Conservation (phyloP, 129 eudicot species). For the Kitagawia praeruptora region DNA sequence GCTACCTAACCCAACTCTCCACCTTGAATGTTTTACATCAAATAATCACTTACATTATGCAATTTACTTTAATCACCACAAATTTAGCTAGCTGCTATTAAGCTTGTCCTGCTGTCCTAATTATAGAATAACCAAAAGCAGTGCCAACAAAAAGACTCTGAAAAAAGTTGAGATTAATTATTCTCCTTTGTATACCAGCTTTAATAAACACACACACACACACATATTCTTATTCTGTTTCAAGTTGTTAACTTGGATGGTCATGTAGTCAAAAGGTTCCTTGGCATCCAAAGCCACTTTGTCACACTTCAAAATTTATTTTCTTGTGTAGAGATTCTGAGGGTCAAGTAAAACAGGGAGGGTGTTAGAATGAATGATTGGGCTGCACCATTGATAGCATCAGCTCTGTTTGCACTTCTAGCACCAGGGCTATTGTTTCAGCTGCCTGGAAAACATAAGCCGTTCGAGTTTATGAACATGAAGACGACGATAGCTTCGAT, state of each 20-base stretch:
- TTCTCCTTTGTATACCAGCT: conserved; percentile 3
- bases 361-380: conserved; percentile 54
- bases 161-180: not conserved
- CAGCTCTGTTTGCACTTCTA: conserved; percentile 61
- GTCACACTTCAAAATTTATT: not conserved
- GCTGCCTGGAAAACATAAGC: conserved; percentile 53
- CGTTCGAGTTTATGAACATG: conserved; percentile 77
- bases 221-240: conserved; percentile 16
- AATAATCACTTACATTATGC: not conserved
- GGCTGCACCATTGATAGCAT: conserved; percentile 78
- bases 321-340: not conserved
- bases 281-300: conserved; percentile 13
- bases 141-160: conserved; percentile 1
- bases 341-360: not conserved
- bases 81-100: not conserved
- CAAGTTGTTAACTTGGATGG: not conserved
- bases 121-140: conserved; percentile 1
- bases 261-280: conserved; percentile 14
- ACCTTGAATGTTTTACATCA: not conserved
- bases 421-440: conserved; percentile 77
- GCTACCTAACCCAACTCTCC: conserved; percentile 4
- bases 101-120: conserved; percentile 15
- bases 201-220: conserved; percentile 9
- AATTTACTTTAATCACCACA: not conserved
- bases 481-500: conserved; percentile 63